A percentile compares a stretch with the other conserved stretches of the same genome.
Evolutionary conservation across 2,329 filamentous ascomycete species (phyloP).

Genomic region (Aspergillus terreus): DNA sequence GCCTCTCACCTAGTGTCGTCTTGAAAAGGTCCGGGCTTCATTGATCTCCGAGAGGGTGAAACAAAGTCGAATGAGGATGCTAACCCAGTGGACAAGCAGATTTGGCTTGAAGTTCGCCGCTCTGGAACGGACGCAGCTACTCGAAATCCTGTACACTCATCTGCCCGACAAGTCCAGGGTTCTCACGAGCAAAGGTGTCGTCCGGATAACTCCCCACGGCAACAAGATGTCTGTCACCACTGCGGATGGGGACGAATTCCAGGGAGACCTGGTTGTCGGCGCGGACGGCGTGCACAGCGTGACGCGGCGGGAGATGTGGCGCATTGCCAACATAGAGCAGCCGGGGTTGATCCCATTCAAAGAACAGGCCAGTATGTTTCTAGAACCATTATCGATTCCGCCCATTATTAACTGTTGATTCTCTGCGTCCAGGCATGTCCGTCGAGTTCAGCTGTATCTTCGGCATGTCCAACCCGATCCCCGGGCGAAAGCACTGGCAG

Average conservation of each 20-base stretch:
- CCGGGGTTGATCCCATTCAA: background rate
- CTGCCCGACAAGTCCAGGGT: slow-evolving; percentile 28
- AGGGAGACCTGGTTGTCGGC: slow-evolving; percentile 35
- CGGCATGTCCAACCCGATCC: slow-evolving; percentile 17
- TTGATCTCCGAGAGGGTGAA: no score
- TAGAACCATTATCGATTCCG: background rate
- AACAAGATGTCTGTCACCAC: slow-evolving; percentile 25
- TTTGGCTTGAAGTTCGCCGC: slow-evolving; percentile 16
- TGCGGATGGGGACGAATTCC: slow-evolving; percentile 27
- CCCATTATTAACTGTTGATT: background rate
- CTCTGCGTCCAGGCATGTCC: slow-evolving; percentile 1
- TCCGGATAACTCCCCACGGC: slow-evolving; percentile 16
- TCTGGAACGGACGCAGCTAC: slow-evolving; percentile 15
- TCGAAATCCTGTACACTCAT: slow-evolving; percentile 16
- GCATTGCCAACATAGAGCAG: background rate
- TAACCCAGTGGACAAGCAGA: background rate
- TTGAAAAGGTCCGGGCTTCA: no score
- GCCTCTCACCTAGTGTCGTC: no score
- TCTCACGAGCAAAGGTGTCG: slow-evolving; percentile 24
- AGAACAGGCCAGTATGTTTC: background rate
- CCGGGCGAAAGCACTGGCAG: slow-evolving; percentile 7
- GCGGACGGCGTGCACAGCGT: slow-evolving; percentile 42
- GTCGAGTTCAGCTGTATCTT: slow-evolving; percentile 25
- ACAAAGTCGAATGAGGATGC: background rate
- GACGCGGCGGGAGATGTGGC: slow-evolving; percentile 30